These are phyloP conservation scores for Gnomoniopsis smithogilvyi DNA, from an alignment of 2,329 filamentous ascomycete species.

Conservation along the genomic window DNA sequence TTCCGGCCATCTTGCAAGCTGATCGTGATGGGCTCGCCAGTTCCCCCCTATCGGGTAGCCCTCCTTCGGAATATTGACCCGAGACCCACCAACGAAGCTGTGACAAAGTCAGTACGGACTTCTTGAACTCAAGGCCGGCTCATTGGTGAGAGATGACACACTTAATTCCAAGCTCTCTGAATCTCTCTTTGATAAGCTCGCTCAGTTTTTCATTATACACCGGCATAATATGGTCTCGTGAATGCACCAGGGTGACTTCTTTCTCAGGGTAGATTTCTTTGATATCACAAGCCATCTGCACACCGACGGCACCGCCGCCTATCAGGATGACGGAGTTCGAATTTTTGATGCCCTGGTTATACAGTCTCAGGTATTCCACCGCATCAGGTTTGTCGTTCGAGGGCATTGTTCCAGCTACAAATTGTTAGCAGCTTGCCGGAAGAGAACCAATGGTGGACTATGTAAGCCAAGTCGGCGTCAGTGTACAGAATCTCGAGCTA, in stretches of 20 bases:
- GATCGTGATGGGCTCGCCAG: constrained; percentile 22
- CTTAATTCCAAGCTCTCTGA: constrained; percentile 36
- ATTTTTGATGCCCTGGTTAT: constrained; percentile 30
- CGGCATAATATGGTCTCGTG: constrained; percentile 39
- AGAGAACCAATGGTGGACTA: no score
- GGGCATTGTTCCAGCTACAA: constrained; percentile 33
- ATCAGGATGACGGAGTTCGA: constrained; percentile 30
- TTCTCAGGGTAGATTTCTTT: constrained; percentile 45
- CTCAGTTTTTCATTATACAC: constrained; percentile 39
- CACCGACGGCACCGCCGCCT: constrained; percentile 48
- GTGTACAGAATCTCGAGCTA: no score
- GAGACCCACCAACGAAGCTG: constrained; percentile 25
- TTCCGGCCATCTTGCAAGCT: constrained; percentile 29
- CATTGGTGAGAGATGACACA: constrained; percentile 6
- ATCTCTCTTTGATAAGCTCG: constrained; percentile 31
- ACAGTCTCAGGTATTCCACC: constrained; percentile 29
- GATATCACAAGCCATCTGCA: constrained; percentile 47
- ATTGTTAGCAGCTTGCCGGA: no score
- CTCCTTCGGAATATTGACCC: constrained; percentile 24
- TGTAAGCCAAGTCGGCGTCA: no score
- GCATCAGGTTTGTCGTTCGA: constrained; percentile 31
- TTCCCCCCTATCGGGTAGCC: constrained; percentile 23
- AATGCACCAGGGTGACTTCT: constrained; percentile 44
- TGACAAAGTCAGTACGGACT: constrained; percentile 16
- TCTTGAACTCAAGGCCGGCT: no score